Evolutionary conservation across 768 basidiomycete genomes (phyloP), one percentile per base, ranked within the genome.

Genomic region (Mycena crocata): DNA sequence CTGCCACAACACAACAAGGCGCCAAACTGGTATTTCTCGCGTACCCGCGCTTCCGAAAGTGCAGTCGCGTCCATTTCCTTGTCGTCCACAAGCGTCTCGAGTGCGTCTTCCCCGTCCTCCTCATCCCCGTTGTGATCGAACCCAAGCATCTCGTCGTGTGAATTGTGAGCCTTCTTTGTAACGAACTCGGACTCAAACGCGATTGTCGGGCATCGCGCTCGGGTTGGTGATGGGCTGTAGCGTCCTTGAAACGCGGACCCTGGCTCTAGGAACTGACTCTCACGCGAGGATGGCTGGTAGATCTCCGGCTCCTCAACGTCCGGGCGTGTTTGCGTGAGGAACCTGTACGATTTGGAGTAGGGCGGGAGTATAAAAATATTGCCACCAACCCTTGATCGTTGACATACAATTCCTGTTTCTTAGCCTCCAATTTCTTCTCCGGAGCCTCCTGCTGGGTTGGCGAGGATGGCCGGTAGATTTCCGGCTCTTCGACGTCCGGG

Each of bases 131-230:
- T 76, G 15, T 73, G 71, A 17, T 86, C 87, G 72, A 92, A 90
- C 6, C 90, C 92, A 71, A 89, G 84, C 73, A 83, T 79, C 15
- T 87, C 86, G 39, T 95, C 93, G 71, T 94, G 93, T 15, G 92
- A 93, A 68, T 95, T 93, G 67, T 90, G 86, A 4, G 93, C 93
- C 76, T 95, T 91, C 13, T 84, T 86, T 67, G 89, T 87, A 28
- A 94, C 81, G 69, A 89, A 93, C 67, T 88, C 90, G 1, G 87
- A 87, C 59, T 84, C 81, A 26, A 81, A 74, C 54, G 71, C 78
- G 67, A 70, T 75, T 64, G 76, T 74, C 24, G 73, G 52, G 73
- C 75, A 69, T 69, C 68, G 45, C 57, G 45, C 62, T 60, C 72
- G 69, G 46, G 31, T 15, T 24, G n/a, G 72, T 69, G 71, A 64